Evolutionary conservation across 805 yeast species (phyloP).

Genomic region (Monosporozyma yasuniensis): DNA sequence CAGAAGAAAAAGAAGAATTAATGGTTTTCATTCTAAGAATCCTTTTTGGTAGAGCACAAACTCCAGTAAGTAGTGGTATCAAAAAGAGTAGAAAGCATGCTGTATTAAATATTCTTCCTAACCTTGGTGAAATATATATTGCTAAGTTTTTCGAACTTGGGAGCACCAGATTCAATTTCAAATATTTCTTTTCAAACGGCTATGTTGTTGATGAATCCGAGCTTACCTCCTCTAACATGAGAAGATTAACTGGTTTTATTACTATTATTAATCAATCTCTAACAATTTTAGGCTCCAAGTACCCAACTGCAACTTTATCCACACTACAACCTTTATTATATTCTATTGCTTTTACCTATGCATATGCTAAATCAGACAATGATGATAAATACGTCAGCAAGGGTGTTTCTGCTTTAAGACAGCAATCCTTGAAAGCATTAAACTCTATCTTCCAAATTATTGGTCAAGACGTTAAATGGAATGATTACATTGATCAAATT

Average conservation of each 20-base stretch:
- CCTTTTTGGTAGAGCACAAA: slow-evolving; percentile 79
- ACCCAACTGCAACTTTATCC: slow-evolving; percentile 39
- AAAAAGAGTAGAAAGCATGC: slow-evolving; percentile 67
- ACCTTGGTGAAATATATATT: slow-evolving; percentile 44
- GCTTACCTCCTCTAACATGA: slow-evolving; percentile 31
- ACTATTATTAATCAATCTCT: slow-evolving; percentile 30
- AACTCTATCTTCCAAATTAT: slow-evolving; percentile 45
- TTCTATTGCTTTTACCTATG: slow-evolving; percentile 41
- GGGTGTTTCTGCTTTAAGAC: slow-evolving; percentile 52
- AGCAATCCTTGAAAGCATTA: slow-evolving; percentile 57
- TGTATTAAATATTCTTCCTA: slow-evolving; percentile 54
- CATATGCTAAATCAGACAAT: slow-evolving; percentile 16
- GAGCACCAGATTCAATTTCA: slow-evolving; percentile 41
- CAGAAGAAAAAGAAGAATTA: slow-evolving; percentile 46
- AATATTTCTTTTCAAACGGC: slow-evolving; percentile 27
- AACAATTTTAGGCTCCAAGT: slow-evolving; percentile 47
- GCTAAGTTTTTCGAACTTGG: slow-evolving; percentile 55
- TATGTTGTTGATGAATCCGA: slow-evolving; percentile 16
- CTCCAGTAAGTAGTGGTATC: slow-evolving; percentile 54
- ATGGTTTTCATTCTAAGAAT: slow-evolving; percentile 72
- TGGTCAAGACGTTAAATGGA: slow-evolving; percentile 51
- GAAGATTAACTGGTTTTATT: slow-evolving; percentile 55
- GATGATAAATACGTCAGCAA: slow-evolving; percentile 30
- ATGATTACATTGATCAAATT: slow-evolving; percentile 39
- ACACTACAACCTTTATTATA: slow-evolving; percentile 51